A percentile compares a stretch with the other conserved stretches of the same genome.
Conservation (phyloP, 2,329 filamentous ascomycete species). For the Xylariaceae sp. region DNA sequence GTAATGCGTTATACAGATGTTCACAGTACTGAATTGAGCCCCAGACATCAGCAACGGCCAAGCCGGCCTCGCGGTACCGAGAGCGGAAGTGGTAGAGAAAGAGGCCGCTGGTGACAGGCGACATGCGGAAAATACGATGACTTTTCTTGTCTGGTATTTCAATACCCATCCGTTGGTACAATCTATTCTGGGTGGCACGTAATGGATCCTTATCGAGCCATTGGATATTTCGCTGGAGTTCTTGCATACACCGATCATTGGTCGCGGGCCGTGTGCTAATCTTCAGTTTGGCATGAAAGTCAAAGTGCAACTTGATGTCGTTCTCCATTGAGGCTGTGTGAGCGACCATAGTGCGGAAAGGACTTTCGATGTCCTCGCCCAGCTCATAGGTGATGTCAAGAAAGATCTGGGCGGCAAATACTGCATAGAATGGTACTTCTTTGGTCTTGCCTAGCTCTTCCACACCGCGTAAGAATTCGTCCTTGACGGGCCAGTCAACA, state of each 20-base stretch:
- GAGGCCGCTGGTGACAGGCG: conserved; percentile 49
- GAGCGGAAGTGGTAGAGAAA: conserved; percentile 46
- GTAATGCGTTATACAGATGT: conserved; percentile 53
- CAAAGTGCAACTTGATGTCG: conserved; percentile 39
- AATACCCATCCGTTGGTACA: not conserved
- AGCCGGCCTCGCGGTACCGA: conserved; percentile 41
- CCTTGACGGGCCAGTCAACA: conserved; percentile 41
- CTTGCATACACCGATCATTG: conserved; percentile 37
- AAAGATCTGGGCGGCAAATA: conserved; percentile 50
- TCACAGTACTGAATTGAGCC: conserved; percentile 46
- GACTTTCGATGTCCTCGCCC: conserved; percentile 20
- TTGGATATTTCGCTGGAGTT: conserved; percentile 31
- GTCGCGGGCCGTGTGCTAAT: conserved; percentile 39
- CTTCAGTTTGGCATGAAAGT: conserved; percentile 43
- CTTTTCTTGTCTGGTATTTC: conserved; percentile 14
- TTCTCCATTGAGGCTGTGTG: conserved; percentile 30
- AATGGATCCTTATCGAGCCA: conserved; percentile 37
- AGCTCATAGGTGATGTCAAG: conserved; percentile 50
- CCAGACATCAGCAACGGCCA: conserved; percentile 47
- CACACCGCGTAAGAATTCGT: conserved; percentile 48
- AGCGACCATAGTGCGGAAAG: conserved; percentile 20
- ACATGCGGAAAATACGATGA: conserved; percentile 44
- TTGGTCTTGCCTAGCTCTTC: conserved; percentile 40
- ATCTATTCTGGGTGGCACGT: conserved; percentile 16
- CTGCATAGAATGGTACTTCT: conserved; percentile 44